Evolutionary conservation across 2,329 filamentous ascomycete species (phyloP).

Genomic region (Aspergillus sp.): DNA sequence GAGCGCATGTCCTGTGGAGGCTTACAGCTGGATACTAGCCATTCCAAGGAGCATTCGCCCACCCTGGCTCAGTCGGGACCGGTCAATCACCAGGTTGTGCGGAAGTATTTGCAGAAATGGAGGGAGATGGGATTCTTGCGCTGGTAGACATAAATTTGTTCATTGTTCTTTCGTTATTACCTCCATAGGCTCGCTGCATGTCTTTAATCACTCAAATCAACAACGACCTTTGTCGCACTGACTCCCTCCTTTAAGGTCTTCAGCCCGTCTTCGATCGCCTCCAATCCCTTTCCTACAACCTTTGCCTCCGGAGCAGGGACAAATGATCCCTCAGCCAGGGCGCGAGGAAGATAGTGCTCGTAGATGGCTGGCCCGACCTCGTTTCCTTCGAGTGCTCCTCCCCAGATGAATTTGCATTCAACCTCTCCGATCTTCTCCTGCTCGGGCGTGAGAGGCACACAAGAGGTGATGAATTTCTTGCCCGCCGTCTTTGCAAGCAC

Average conservation of each 20-base stretch:
- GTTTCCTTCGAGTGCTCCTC: slow-evolving; percentile 20
- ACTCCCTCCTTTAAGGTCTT: slow-evolving; percentile 22
- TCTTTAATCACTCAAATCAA: slow-evolving; percentile 8
- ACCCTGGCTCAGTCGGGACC: slow-evolving; percentile 5
- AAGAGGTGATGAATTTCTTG: slow-evolving; percentile 19
- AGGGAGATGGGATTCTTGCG: slow-evolving; percentile 9
- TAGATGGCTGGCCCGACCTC: slow-evolving; percentile 29
- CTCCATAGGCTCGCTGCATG: not conserved
- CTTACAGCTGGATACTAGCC: slow-evolving; percentile 39
- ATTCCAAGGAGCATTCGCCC: slow-evolving; percentile 36
- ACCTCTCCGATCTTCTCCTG: slow-evolving; percentile 17
- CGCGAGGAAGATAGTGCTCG: slow-evolving; percentile 30
- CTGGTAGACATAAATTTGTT: not conserved
- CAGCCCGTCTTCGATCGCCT: slow-evolving; percentile 20
- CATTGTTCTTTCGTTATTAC: not conserved
- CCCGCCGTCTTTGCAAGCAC: slow-evolving; percentile 13
- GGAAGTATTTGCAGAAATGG: slow-evolving; percentile 14
- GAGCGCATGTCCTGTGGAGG: slow-evolving; percentile 49
- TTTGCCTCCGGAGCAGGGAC: slow-evolving; percentile 23
- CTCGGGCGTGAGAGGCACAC: not conserved
- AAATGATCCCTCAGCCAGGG: slow-evolving; percentile 33
- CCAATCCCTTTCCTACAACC: slow-evolving; percentile 22
- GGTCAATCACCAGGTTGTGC: slow-evolving; percentile 8
- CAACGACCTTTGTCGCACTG: slow-evolving; percentile 28
- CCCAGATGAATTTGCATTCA: slow-evolving; percentile 25